A percentile compares a stretch with the other conserved stretches of the same genome.
phyloP scores from a whole-genome alignment of 2,329 filamentous ascomycete species.

The Arthrobotrys megalospora region DNA sequence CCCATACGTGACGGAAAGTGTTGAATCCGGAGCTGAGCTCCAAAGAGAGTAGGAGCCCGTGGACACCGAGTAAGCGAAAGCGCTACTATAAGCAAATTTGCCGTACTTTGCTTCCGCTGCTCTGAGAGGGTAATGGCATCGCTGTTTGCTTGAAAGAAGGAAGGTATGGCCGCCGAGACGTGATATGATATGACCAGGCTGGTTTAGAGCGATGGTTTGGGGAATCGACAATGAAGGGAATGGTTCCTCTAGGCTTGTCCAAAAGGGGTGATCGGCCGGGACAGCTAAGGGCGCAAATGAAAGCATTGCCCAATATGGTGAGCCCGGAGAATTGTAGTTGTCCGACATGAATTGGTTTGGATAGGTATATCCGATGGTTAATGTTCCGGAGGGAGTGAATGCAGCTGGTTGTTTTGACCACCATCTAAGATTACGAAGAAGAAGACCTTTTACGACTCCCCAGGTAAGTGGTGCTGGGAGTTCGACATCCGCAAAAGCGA shows the following conservation, averaged over 20 bases:
- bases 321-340: conserved; percentile 84
- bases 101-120: conserved; percentile 87
- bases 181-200: conserved; percentile 81
- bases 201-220: conserved; percentile 74
- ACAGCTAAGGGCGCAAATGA: conserved; percentile 82
- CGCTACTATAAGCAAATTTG: conserved; percentile 81
- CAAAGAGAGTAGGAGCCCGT: conserved; percentile 82
- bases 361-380: conserved; percentile 83
- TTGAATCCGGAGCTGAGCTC: conserved; percentile 81
- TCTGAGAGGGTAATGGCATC: conserved; percentile 86
- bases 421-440: conserved; percentile 82
- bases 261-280: conserved; percentile 80
- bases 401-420: conserved; percentile 80
- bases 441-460: conserved; percentile 83
- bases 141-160: conserved; percentile 81
- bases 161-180: conserved; percentile 82
- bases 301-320: conserved; percentile 83
- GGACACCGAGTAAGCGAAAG: conserved; percentile 83
- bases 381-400: conserved; percentile 80
- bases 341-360: conserved; percentile 86
- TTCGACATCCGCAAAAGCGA: conserved; percentile 82
- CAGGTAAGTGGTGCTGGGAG: conserved; percentile 80
- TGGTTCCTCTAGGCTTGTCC: conserved; percentile 78
- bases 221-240: conserved; percentile 74
- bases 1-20: conserved; percentile 82